Base-by-base conservation (phyloP, 2,329 filamentous ascomycete genomes). In the Eutypa lata region DNA sequence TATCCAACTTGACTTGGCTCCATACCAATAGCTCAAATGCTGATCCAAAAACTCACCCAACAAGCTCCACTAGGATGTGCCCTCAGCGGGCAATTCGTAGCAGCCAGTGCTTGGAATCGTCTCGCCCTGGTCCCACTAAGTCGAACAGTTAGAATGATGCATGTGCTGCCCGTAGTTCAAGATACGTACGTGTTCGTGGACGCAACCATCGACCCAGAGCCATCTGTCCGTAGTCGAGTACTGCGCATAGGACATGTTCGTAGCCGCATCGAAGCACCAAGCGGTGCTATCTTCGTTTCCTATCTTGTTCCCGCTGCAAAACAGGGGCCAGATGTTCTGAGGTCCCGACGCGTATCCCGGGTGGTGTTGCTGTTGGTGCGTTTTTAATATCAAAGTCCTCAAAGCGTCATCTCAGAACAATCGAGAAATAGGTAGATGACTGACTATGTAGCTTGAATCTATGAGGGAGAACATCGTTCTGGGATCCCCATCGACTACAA, bases 381-480 rank as follows among this genome's bases (percentile, higher is more conserved):
- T 44, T 38, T 14, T 50, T 51, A n/a, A n/a, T n/a, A n/a, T n/a
- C 16, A 50, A 31, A 47, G 40, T 35, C 53, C 8, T 11, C 24
- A 18, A 8, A 16, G n/a, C 13, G 35, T 18, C 35, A 7, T 6
- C n/a, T 14, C n/a, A 40, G 14, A 18, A 35, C 11, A 14, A 24
- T 11, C 24, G 28, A 19, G 40, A 31, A 7, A 44, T 35, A 14
- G 35, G 13, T 46, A 35, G 31, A n/a, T n/a, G 16, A 54, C 67
- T 59, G 46, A 73, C 71, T 48, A 63, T 63, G 50, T 73, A 73
- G 1, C 57, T 57, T 3, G 63, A 65, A 50, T 73, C 71, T 19
- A 73, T 73, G 37, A 71, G 60, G 3, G 71, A 73, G 52, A 73
- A 73, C 71, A 73, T 73, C 31, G 60, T 71, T 50, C 63, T 60